A percentile compares a stretch with the other conserved stretches of the same genome.
Evolutionary conservation across 768 basidiomycete genomes (phyloP).

Genomic region (Leccinum incarnatum): DNA sequence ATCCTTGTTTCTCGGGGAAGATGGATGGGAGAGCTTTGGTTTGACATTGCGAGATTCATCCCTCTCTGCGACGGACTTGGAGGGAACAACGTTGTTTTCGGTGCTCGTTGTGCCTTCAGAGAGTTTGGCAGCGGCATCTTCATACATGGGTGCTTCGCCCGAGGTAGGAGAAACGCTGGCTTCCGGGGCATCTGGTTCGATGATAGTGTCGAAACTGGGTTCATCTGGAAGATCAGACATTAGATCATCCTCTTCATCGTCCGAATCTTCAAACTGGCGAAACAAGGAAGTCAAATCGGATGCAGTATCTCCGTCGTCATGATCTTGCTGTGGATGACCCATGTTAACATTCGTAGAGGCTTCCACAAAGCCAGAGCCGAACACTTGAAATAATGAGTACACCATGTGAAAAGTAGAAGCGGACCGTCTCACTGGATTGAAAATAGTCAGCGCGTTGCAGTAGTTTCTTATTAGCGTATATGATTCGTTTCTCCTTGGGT

Average conservation of each 20-base stretch:
- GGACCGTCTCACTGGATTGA: constrained; percentile 51
- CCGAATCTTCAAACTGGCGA: constrained; percentile 47
- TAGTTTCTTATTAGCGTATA: constrained; percentile 69
- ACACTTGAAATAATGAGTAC: constrained; percentile 49
- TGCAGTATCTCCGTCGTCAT: constrained; percentile 42
- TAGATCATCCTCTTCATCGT: constrained; percentile 50
- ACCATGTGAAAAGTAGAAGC: background rate
- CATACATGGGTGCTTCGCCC: constrained; percentile 4
- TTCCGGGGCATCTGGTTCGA: constrained; percentile 23
- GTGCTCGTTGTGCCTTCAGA: background rate
- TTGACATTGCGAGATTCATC: constrained; percentile 30
- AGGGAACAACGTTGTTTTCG: background rate
- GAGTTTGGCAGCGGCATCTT: constrained; percentile 1
- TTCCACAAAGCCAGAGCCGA: constrained; percentile 68
- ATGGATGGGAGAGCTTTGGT: constrained; percentile 38
- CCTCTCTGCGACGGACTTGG: background rate
- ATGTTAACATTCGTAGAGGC: constrained; percentile 38
- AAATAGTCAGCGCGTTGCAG: constrained; percentile 78
- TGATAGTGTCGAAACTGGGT: constrained; percentile 28
- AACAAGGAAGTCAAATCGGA: constrained; percentile 46
- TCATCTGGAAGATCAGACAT: constrained; percentile 34
- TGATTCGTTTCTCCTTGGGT: constrained; percentile 38
- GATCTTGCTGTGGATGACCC: constrained; percentile 16
- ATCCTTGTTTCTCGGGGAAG: constrained; percentile 35
- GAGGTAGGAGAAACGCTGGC: background rate